Evolutionary conservation across 768 basidiomycete genomes (phyloP).

Genomic region (Aureoboletus auriporus): DNA sequence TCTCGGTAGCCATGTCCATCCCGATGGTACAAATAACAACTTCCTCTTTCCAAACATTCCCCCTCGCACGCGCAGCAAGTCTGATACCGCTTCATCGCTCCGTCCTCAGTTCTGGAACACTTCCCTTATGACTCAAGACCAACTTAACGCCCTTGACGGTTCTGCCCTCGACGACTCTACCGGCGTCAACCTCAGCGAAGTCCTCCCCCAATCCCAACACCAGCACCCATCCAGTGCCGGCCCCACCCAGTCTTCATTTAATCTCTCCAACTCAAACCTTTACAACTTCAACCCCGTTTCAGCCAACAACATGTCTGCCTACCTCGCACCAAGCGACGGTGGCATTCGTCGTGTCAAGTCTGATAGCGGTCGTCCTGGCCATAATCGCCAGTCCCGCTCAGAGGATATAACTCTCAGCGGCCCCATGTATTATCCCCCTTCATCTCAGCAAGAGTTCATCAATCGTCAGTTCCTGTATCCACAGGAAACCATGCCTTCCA

Average conservation of each 20-base stretch:
- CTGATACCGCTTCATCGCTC: slow-evolving; percentile 47
- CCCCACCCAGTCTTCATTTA: slow-evolving; percentile 26
- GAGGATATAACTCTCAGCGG: slow-evolving; percentile 47
- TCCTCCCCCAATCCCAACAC: slow-evolving; percentile 23
- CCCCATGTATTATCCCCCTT: slow-evolving; percentile 30
- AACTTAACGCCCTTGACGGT: slow-evolving; percentile 30
- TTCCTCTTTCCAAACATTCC: slow-evolving; percentile 36
- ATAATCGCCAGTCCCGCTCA: slow-evolving; percentile 53
- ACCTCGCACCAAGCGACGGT: slow-evolving; percentile 32
- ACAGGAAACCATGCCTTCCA: slow-evolving; percentile 32
- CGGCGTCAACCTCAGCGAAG: slow-evolving; percentile 29
- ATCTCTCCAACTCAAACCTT: slow-evolving; percentile 26
- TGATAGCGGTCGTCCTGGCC: slow-evolving; percentile 39
- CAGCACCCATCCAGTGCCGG: slow-evolving; percentile 24
- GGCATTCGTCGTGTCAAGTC: slow-evolving; percentile 49
- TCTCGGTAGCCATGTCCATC: slow-evolving; percentile 27
- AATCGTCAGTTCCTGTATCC: slow-evolving; percentile 42
- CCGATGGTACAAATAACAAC: slow-evolving; percentile 35
- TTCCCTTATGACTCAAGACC: slow-evolving; percentile 35
- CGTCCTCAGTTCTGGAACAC: slow-evolving; percentile 54
- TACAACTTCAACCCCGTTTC: slow-evolving; percentile 27
- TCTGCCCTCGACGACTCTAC: slow-evolving; percentile 38
- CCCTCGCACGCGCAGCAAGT: slow-evolving; percentile 53
- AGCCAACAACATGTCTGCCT: slow-evolving; percentile 35
- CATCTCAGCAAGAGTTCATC: slow-evolving; percentile 42